These are phyloP conservation scores for Dactylonectria estremocensis DNA, from an alignment of 2,329 filamentous ascomycete genomes.

Conservation along the genomic window DNA sequence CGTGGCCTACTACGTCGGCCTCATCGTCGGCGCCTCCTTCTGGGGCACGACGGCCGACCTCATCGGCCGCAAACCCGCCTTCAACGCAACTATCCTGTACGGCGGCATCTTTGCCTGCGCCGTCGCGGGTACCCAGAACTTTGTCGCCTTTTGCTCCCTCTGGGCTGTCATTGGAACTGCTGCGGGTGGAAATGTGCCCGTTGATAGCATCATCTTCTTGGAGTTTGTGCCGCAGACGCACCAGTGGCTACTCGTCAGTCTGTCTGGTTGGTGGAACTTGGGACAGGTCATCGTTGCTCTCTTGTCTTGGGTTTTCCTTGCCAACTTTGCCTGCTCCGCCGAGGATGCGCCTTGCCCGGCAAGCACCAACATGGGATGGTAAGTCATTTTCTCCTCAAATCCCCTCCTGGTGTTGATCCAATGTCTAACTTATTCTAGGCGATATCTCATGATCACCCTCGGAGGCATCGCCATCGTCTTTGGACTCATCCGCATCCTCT, in stretches of 20 bases:
- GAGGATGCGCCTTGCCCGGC: slow-evolving; percentile 53
- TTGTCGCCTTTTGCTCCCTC: slow-evolving; percentile 69
- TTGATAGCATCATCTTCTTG: slow-evolving; percentile 65
- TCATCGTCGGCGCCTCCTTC: slow-evolving; percentile 62
- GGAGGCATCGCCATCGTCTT: slow-evolving; percentile 58
- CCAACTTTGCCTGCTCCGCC: slow-evolving; percentile 54
- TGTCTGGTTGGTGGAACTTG: slow-evolving; percentile 64
- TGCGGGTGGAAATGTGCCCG: slow-evolving; percentile 62
- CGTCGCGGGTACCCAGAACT: slow-evolving; percentile 71
- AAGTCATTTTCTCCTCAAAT: slow-evolving; percentile 1
- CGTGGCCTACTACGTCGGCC: slow-evolving; percentile 58
- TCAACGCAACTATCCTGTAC: slow-evolving; percentile 62
- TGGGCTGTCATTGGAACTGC: slow-evolving; percentile 64
- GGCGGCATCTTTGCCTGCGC: slow-evolving; percentile 70
- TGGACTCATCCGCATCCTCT: slow-evolving; percentile 57
- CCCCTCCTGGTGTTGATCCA: neutral
- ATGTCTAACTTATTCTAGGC: slow-evolving; percentile 38
- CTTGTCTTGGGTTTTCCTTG: slow-evolving; percentile 54
- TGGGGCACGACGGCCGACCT: slow-evolving; percentile 61
- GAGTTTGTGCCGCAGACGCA: slow-evolving; percentile 62
- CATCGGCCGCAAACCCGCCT: slow-evolving; percentile 60
- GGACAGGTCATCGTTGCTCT: slow-evolving; percentile 61
- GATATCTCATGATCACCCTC: slow-evolving; percentile 59
- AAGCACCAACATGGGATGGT: slow-evolving; percentile 62
- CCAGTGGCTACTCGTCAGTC: slow-evolving; percentile 59